Evolutionary conservation across 1,284 basidiomycete genomes (phyloP).

Genomic region (Lentinula novae-zelandiae): DNA sequence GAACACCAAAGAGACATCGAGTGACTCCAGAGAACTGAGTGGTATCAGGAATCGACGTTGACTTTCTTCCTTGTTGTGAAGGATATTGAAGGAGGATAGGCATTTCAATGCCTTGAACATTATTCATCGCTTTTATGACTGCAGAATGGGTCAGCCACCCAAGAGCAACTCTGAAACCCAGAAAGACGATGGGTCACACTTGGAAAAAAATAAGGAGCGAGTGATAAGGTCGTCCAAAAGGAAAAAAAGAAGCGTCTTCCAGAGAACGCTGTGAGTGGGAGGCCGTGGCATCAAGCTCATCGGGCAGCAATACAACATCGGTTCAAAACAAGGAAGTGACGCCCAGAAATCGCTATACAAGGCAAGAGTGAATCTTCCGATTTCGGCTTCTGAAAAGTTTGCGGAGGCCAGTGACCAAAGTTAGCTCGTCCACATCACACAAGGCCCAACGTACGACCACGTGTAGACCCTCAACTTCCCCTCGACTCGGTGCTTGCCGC

Average conservation of each 20-base stretch:
- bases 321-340: not conserved
- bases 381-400: not conserved
- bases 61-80: constrained; percentile 17
- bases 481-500: constrained; percentile 3
- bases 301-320: not conserved
- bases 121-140: not conserved
- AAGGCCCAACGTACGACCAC: not conserved
- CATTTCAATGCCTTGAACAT: constrained; percentile 10
- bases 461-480: not conserved
- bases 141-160: not conserved
- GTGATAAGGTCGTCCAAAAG: not conserved
- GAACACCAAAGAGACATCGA: constrained; percentile 20
- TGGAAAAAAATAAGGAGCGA: not conserved
- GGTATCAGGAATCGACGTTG: constrained; percentile 21
- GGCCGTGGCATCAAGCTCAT: not conserved
- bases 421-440: not conserved
- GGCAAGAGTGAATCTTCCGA: not conserved
- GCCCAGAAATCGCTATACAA: not conserved
- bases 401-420: not conserved
- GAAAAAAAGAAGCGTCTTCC: not conserved
- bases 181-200: not conserved
- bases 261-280: not conserved
- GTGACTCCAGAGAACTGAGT: constrained; percentile 21
- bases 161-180: not conserved
- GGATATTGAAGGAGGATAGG: constrained; percentile 18